A percentile compares a stretch with the other conserved stretches of the same genome.
phyloP scores from a whole-genome alignment of 768 basidiomycete species.

The Tylopilus sp. region DNA sequence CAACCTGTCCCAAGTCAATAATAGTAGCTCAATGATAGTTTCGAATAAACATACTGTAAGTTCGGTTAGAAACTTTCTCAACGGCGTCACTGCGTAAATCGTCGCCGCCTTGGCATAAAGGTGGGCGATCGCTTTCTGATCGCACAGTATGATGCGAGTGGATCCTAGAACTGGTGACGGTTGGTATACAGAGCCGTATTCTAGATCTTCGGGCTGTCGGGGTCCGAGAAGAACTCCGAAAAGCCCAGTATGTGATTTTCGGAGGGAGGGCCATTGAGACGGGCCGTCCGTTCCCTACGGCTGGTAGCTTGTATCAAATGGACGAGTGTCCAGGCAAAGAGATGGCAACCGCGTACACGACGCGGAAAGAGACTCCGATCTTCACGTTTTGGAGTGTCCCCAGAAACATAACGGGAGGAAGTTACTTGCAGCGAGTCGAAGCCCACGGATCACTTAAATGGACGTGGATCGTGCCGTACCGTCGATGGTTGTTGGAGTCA shows the following conservation, averaged over 20 bases:
- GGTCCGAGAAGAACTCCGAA: conserved; percentile 25
- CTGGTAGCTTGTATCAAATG: conserved; percentile 5
- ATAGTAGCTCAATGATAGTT: too few relatives aligned
- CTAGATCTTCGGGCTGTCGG: conserved; percentile 34
- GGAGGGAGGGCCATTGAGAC: conserved; percentile 42
- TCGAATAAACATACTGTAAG: conserved; percentile 19
- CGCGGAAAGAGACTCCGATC: background rate
- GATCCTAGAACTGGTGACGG: conserved; percentile 41
- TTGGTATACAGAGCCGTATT: conserved; percentile 46
- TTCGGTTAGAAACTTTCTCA: conserved; percentile 28
- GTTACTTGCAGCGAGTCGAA: background rate
- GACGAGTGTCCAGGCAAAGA: conserved; percentile 17
- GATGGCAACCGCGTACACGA: conserved; percentile 9
- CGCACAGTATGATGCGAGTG: conserved; percentile 37
- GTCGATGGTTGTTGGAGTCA: too few relatives aligned
- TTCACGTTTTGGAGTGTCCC: background rate
- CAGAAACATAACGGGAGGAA: background rate
- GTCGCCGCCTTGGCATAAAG: conserved; percentile 51
- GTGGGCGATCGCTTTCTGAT: conserved; percentile 50
- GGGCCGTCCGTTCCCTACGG: conserved; percentile 26
- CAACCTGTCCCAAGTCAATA: conserved; percentile 6
- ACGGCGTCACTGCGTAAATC: conserved; percentile 27
- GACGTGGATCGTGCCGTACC: too few relatives aligned
- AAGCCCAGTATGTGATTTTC: conserved; percentile 43
- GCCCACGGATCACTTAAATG: background rate